These are phyloP conservation scores for Penicillium sp. DNA, from an alignment of 2,329 filamentous ascomycete genomes.

Conservation along the genomic window DNA sequence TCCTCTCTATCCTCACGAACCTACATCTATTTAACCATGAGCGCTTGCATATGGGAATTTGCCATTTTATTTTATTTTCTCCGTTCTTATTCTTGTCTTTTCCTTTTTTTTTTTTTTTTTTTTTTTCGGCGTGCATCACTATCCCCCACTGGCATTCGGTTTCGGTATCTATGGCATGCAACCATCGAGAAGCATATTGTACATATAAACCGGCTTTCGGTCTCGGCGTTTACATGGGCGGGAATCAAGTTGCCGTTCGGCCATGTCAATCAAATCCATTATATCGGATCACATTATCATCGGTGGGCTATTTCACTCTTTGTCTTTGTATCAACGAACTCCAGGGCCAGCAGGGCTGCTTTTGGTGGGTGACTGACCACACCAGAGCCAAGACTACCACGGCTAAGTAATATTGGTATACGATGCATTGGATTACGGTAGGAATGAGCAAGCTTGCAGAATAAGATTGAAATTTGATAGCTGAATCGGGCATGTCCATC, in stretches of 20 bases:
- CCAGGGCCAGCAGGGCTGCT: neutral
- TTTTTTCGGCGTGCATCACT: conserved; percentile 4
- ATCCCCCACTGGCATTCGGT: conserved; percentile 3
- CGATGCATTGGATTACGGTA: neutral
- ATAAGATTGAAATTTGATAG: neutral
- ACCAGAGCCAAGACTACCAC: neutral
- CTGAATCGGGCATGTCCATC: neutral
- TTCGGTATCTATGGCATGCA: conserved; percentile 4
- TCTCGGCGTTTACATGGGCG: conserved; percentile 2
- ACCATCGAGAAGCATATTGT: conserved; percentile 8
- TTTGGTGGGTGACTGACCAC: neutral
- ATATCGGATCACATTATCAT: neutral
- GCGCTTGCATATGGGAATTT: conserved; percentile 7
- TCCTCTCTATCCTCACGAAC: neutral
- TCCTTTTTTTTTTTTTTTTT: neutral
- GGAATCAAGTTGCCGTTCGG: neutral
- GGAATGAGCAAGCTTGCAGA: neutral
- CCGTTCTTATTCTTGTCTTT: neutral
- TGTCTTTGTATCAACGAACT: neutral
- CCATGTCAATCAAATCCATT: neutral
- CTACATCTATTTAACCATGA: neutral
- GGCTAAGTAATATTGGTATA: neutral
- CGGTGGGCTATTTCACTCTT: neutral
- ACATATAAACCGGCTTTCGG: conserved; percentile 5
- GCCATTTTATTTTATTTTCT: neutral